Base-by-base conservation (phyloP, 345 rosid species). In the Hibiscus trionum region DNA sequence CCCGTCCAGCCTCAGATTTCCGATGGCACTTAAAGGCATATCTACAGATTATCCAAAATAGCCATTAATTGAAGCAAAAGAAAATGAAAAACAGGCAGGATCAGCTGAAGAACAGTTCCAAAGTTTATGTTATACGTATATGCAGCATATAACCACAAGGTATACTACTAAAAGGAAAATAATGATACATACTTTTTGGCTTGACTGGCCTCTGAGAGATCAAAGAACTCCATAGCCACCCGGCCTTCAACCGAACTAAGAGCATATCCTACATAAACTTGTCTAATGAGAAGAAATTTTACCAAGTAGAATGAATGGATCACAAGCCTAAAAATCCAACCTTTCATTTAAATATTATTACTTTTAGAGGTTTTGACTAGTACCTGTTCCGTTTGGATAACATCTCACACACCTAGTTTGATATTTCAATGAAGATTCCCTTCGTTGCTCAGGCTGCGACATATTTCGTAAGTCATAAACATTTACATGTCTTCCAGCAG, bases 11-110 rank as follows among this genome's bases (percentile, higher is more conserved):
- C 86, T 92, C 98, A 37, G 99, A 87, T 84, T 95, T 92, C 62
- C 99, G 85, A 79, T 95, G 99, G 73, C 99, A 95, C 84, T 95
- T 95, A 77, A 95, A 95, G 61, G 99, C 99, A 84, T 95, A 95
- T 73, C 99, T 95, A 87, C n/a, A 49, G 11, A 49, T 49, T 12
- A 49, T 49, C 53, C 80, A 76, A 14, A 69, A 53, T 74, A 46
- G 42, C 75, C 44, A 50, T 71, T 44, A 73, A 61, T 24, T 2
- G 61, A 70, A 21, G 3, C 21, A 37, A 75, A 60, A 53, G 10
- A 47, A 60, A 26, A 59, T 31, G 17, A 42, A 70, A 66, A 26
- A 24, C 58, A 69, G 53, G 53, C 11, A 39, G 69, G 53, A 42
- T 42, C 53, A 2, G 69, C 69, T 39, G 27, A 3, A 42, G n/a